phyloP scores from a whole-genome alignment of 179 eudicot species.

The Carnegiea gigantea region DNA sequence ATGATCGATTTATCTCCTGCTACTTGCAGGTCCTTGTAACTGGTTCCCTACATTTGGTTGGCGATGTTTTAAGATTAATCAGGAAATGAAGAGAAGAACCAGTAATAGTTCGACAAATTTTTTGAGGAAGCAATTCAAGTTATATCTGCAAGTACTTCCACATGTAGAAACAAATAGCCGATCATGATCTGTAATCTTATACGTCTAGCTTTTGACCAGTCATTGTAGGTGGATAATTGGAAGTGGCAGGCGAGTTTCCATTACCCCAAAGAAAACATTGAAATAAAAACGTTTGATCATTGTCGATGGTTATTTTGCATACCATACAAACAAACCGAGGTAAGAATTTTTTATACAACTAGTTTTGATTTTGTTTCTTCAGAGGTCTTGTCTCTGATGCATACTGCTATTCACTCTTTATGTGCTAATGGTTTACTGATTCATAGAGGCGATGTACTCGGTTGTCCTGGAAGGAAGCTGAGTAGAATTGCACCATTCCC shows the following conservation, averaged over 20 bases:
- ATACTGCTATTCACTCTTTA: too few species aligned
- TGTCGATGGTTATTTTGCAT: too few species aligned
- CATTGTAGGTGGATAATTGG: too few species aligned
- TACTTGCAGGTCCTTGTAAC: constrained; percentile 78
- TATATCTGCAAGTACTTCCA: background rate
- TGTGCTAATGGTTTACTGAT: too few species aligned
- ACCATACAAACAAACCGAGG: too few species aligned
- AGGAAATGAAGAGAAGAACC: constrained; percentile 39
- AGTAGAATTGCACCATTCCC: too few species aligned
- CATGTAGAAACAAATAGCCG: background rate
- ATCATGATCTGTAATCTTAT: background rate
- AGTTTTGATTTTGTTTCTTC: too few species aligned
- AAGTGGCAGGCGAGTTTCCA: background rate
- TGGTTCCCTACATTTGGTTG: constrained; percentile 90
- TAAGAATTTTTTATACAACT: too few species aligned
- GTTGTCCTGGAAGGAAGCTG: too few species aligned
- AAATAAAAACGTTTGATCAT: background rate
- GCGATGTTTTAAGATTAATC: constrained; percentile 76
- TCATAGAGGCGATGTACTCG: too few species aligned
- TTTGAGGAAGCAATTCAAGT: background rate
- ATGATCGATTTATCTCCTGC: background rate
- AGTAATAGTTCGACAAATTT: background rate
- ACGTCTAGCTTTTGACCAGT: background rate
- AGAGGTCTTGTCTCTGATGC: too few species aligned
- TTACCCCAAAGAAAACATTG: background rate